phyloP scores from a whole-genome alignment of 2,329 filamentous ascomycete species.

The Lecanicillium sp. region DNA sequence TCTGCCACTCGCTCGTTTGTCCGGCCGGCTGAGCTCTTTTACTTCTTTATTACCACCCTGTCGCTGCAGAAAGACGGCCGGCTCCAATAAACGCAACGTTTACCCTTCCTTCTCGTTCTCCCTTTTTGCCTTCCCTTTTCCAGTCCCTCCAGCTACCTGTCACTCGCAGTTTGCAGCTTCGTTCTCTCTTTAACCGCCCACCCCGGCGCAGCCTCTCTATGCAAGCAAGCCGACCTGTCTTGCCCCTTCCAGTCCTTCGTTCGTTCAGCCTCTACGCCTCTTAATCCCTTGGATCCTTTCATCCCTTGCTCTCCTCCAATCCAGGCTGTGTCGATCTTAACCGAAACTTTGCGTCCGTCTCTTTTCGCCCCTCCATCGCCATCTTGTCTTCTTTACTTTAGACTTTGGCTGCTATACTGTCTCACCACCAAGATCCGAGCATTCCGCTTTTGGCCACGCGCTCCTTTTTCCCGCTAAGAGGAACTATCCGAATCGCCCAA shows the following conservation, averaged over 20 bases:
- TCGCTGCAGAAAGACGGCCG: slow-evolving; percentile 8
- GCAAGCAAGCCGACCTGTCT: slow-evolving; percentile 5
- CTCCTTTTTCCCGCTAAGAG: not conserved
- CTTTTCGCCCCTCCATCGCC: not conserved
- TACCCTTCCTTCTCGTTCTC: not conserved
- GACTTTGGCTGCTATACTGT: not conserved
- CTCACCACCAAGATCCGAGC: slow-evolving; percentile 4
- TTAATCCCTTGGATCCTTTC: not conserved
- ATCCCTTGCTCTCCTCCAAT: not conserved
- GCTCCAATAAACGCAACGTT: not conserved
- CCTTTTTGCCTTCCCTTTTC: slow-evolving; percentile 7
- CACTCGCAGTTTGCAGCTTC: slow-evolving; percentile 2
- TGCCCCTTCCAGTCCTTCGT: slow-evolving; percentile 8
- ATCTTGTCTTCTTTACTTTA: slow-evolving; percentile 5
- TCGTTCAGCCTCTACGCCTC: not conserved
- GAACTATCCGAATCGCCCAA: not conserved
- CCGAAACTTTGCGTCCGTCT: not conserved
- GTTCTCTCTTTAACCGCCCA: slow-evolving; percentile 20
- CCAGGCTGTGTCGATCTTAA: not conserved
- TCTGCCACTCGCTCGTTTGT: not conserved
- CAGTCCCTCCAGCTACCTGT: slow-evolving; percentile 15
- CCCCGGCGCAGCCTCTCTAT: not conserved
- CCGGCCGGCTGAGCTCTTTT: not conserved
- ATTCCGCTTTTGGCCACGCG: not conserved
- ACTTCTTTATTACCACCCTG: not conserved